Evolutionary conservation across 1,139 yeast species (phyloP), one percentile per base, ranked within the genome.

Genomic region (Kurtzmaniella natalensis): DNA sequence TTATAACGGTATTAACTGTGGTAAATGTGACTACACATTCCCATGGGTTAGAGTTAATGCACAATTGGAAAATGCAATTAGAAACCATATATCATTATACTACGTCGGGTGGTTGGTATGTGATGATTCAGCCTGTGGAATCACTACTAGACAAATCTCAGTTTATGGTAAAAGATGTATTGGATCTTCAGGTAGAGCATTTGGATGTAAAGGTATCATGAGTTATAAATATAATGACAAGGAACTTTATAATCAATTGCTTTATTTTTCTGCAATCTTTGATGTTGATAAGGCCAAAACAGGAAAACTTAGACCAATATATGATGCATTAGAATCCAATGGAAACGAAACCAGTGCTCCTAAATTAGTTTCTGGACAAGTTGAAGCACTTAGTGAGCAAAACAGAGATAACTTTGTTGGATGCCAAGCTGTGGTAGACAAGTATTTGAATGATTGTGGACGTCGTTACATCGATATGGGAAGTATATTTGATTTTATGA

Each of bases 391-490:
- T 32, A 81, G 86, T 1, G 96, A 86, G 51, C 94, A 85, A 50
- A 88, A 88, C 51, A 65, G 89, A 35, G 77, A 63, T 11, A 50
- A 75, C 23, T 83, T 89, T 50, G 71, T 58, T n/a, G 48, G 61
- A 9, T 72, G 78, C 43, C 69, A 75, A 33, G 64, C 65, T n/a
- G 81, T 87, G 5, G 82, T 85, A 1, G 76, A 77, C 43, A 81
- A 81, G 57, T 92, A 92, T 48, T 63, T 92, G 50, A 67, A 69
- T 35, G 85, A 85, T 44, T 85, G 94, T 60, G 97, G 96, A 9
- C 81, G 96, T 47, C 74, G 96, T 35, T 89, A 81, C 56, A 96
- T 92, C 30, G 87, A 87, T 51, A 81, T 92, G 87, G 81, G 81
- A 7, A 67, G 77, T 23, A 81, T 88, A 24, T 92, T 92, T 57